Evolutionary conservation across 176 grass and related monocot genomes (phyloP), one percentile per base, ranked within the genome.

Genomic region (Lolium perenne): DNA sequence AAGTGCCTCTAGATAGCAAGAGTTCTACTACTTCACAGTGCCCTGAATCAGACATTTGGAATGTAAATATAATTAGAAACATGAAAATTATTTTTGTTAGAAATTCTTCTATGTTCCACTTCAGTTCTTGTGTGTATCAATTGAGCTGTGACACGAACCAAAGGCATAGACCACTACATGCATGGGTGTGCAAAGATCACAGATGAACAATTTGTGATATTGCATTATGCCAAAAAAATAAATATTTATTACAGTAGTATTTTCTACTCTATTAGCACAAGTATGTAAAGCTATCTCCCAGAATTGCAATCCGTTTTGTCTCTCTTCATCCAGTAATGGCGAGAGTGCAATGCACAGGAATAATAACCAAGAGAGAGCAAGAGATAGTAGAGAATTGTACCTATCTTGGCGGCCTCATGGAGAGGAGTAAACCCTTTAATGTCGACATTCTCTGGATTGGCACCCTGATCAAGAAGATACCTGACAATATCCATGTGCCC

Each of bases 1-100:
- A 7, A 59, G 75, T 41, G 8, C 69, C 69, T 72, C 18, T 72
- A n/a, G 69, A 43, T 4, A 72, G 69, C 69, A 72, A 72, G 69
- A 72, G 35, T 46, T 72, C 3, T 22, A 72, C 18, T 72, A 72
- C 10, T 47, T 72, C 69, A 22, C 69, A 72, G 9, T 47, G 8
- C 17, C 69, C 68, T 71, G 38, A 21, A 71, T 71, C 17, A 71
- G 38, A 46, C 8, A 15, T 41, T 41, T 4, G 8, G 17, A 71
- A 43, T 71, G 12, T 16, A 23, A 23, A 22, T 29, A 6, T 22
- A 63, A 12, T 25, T 13, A 63, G 16, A 54, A 16, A 54, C 50
- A 54, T 54, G 51, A 54, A 43, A 54, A 54, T 4, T 57, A 17
- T 57, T 57, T 57, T 57, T 57, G 17, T 57, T 18, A 14, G 12